A percentile compares a stretch with the other conserved stretches of the same genome.
These are phyloP conservation scores for Beauveria australis DNA, from an alignment of 2,329 filamentous ascomycete genomes.

Conservation along the genomic window DNA sequence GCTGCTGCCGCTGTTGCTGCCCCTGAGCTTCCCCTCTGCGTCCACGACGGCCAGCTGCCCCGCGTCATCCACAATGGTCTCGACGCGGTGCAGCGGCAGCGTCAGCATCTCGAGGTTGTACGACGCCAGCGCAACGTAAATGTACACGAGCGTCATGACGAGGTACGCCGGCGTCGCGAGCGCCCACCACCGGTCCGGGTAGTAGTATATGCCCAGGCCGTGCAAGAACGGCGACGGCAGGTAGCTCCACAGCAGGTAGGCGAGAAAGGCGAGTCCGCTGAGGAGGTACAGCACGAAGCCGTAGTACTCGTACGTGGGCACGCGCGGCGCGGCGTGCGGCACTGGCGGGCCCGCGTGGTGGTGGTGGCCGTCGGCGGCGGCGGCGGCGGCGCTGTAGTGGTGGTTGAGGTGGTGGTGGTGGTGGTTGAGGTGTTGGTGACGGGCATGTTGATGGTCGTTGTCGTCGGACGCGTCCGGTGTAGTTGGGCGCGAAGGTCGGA, in stretches of 20 bases:
- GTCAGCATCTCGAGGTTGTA: slow-evolving; percentile 91
- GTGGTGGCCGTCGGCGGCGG: slow-evolving; percentile 35
- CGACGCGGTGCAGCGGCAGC: slow-evolving; percentile 66
- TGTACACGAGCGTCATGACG: slow-evolving; percentile 81
- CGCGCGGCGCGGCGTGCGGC: slow-evolving; percentile 79
- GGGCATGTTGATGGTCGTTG: slow-evolving; percentile 45
- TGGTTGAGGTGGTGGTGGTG: slow-evolving; percentile 48
- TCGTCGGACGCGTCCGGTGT: slow-evolving; percentile 89
- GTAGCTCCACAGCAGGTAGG: slow-evolving; percentile 74
- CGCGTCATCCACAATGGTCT: slow-evolving; percentile 87
- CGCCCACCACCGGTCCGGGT: slow-evolving; percentile 96
- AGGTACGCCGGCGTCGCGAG: slow-evolving; percentile 85
- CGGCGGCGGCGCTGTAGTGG: slow-evolving; percentile 53
- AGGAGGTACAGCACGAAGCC: slow-evolving; percentile 95
- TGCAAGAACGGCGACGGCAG: slow-evolving; percentile 87
- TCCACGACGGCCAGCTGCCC: slow-evolving; percentile 81
- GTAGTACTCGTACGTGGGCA: slow-evolving; percentile 99
- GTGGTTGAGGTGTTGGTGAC: slow-evolving; percentile 57
- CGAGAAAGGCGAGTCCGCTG: slow-evolving; percentile 70
- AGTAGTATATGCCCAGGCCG: slow-evolving; percentile 90
- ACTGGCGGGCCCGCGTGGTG: slow-evolving; percentile 51
- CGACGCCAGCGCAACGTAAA: slow-evolving; percentile 82
- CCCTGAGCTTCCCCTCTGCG: slow-evolving; percentile 48
- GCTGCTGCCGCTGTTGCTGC: slow-evolving; percentile 20
- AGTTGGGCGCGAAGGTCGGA: slow-evolving; percentile 83